Percentiles rank a stretch among this genome's conserved stretches.
These are phyloP conservation scores for Neocallimastix lanati DNA, from an alignment of 192 early-diverging fungal genomes.

Conservation along the genomic window DNA sequence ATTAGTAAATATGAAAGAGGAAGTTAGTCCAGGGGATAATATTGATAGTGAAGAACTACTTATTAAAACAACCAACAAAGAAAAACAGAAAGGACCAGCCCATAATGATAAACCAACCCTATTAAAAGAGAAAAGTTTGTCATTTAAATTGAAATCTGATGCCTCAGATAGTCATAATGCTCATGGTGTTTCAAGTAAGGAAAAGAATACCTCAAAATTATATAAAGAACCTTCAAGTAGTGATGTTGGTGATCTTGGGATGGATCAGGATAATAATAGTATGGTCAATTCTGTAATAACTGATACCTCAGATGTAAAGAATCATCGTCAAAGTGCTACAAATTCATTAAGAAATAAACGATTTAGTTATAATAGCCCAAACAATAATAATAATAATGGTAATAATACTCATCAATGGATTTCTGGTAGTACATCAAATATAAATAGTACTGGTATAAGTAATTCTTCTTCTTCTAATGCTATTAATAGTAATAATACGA, in stretches of 20 bases:
- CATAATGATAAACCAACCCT: not conserved
- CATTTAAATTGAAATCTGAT: not conserved
- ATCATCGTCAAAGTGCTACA: not conserved
- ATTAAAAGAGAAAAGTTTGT: not conserved
- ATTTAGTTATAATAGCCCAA: not conserved
- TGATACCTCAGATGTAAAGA: not conserved
- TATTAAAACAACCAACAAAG: not conserved
- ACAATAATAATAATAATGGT: too few relatives aligned
- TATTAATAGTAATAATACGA: too few relatives aligned
- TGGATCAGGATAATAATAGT: not conserved
- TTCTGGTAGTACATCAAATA: not conserved
- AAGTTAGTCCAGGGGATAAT: not conserved
- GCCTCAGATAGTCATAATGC: not conserved
- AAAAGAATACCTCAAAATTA: not conserved
- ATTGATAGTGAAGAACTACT: not conserved
- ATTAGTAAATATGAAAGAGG: not conserved
- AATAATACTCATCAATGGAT: not conserved
- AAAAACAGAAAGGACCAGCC: not conserved
- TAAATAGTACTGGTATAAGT: too few relatives aligned
- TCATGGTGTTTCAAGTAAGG: not conserved
- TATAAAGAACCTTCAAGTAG: not conserved
- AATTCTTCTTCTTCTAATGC: too few relatives aligned
- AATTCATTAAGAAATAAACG: not conserved
- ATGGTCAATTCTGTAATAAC: not conserved
- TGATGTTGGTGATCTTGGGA: not conserved